Base-by-base conservation (phyloP, 139 green algal species). In the Chlorella sp. region DNA sequence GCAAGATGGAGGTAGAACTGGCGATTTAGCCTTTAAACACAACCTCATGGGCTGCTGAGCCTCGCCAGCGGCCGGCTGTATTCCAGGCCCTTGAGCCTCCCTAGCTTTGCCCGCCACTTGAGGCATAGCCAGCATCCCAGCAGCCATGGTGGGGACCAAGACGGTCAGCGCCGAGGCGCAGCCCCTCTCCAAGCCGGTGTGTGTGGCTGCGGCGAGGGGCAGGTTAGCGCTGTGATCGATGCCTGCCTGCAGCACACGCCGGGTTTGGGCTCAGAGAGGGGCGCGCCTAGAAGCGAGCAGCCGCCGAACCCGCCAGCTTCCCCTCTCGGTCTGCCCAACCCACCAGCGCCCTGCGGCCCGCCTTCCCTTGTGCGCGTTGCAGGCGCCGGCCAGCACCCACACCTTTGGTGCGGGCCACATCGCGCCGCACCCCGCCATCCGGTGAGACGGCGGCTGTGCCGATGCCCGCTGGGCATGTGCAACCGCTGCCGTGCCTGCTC, bases 361-460 rank as follows among this genome's bases (percentile, higher is more conserved):
- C 38, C n/a, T 68, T 48, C 24, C 38, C 22, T n/a, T 69, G 38
- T 67, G 30, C 14, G 43, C 44, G 28, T 64, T 64, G 46, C 80
- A 84, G 80, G 85, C 46, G 30, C 73, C 38, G 28, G 80, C 64
- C 51, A 60, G 51, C 51, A 60, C 13, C 51, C 51, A 60, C 51
- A n/a, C 51, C 54, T 81, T 51, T 43, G 38, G 34, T 0, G 34
- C 76, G 0, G 77, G 77, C 40, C 78, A 79, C 80, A 85, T 85
- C 4, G 80, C 80, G 6, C 80, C 80, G 7, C 80, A 85, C 48
- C 46, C 67, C 1, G 51, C 36, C 24, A 69, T 85, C 26, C 48
- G 80, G 76, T 72, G 16, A 36, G 54, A 22, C n/a, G 4, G 73
- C 41, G 7, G 4, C 2, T 5, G 38, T 48, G 36, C 34, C n/a